These are phyloP conservation scores for Komagataella phaffii DNA, from an alignment of 805 yeast species.

Conservation along the genomic window DNA sequence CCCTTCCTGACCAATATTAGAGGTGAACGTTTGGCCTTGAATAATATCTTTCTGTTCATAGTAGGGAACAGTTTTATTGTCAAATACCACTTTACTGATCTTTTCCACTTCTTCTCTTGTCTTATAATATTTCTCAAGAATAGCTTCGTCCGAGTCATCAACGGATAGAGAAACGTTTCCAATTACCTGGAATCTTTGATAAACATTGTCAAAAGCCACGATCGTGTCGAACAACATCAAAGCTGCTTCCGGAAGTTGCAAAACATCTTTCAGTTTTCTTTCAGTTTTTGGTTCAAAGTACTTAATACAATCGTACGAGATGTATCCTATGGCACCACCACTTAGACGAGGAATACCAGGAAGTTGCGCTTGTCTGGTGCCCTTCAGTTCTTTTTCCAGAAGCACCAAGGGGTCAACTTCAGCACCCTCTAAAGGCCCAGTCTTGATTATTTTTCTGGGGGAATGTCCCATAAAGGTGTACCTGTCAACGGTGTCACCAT, in stretches of 20 bases:
- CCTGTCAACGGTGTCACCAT: conserved; percentile 81
- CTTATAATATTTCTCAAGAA: conserved; percentile 31
- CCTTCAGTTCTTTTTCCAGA: conserved; percentile 60
- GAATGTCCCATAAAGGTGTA: conserved; percentile 83
- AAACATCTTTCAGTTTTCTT: conserved; percentile 60
- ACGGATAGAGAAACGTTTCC: conserved; percentile 50
- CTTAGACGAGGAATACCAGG: conserved; percentile 76
- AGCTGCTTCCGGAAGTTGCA: conserved; percentile 82
- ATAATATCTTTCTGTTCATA: conserved; percentile 71
- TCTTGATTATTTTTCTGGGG: conserved; percentile 71
- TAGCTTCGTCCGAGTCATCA: conserved; percentile 15
- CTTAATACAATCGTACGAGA: conserved; percentile 92
- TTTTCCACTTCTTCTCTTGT: conserved; percentile 49
- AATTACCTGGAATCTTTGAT: conserved; percentile 82
- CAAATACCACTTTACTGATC: conserved; percentile 35
- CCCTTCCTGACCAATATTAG: conserved; percentile 90
- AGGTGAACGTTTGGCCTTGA: conserved; percentile 54
- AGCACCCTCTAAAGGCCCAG: conserved; percentile 55
- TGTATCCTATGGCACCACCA: conserved; percentile 96
- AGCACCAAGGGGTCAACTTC: conserved; percentile 71
- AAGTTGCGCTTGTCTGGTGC: conserved; percentile 54
- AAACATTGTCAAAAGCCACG: conserved; percentile 89
- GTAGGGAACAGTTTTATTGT: conserved; percentile 30
- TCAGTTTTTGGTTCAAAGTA: conserved; percentile 91
- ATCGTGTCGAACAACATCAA: conserved; percentile 85